These are phyloP conservation scores for Trichoderma arundinaceum DNA, from an alignment of 2,329 filamentous ascomycete genomes.

Conservation along the genomic window DNA sequence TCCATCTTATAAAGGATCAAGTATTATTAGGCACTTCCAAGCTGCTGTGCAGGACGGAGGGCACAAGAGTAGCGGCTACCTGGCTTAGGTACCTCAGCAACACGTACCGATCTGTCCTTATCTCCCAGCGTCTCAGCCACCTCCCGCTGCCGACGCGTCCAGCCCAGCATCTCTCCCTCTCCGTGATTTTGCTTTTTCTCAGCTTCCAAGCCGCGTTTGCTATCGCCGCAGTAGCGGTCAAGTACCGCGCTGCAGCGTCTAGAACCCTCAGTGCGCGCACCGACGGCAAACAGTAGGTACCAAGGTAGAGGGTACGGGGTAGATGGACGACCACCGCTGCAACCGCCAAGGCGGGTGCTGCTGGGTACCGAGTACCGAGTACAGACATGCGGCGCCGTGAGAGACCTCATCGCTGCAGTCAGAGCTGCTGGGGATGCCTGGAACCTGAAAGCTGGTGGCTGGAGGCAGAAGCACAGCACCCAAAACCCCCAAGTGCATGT, in stretches of 20 bases:
- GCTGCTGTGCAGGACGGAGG: background rate
- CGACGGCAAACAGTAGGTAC: background rate
- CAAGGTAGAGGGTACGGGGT: too few relatives aligned
- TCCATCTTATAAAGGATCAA: constrained; percentile 26
- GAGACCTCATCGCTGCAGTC: background rate
- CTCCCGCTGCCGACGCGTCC: constrained; percentile 28
- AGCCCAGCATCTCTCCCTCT: background rate
- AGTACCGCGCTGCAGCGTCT: background rate
- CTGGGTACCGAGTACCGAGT: constrained; percentile 8
- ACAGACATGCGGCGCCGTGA: background rate
- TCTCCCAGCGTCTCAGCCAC: constrained; percentile 30
- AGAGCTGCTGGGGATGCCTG: constrained; percentile 1
- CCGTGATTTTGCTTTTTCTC: constrained; percentile 4
- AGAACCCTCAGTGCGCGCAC: background rate
- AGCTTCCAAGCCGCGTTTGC: background rate
- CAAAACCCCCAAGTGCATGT: too few relatives aligned
- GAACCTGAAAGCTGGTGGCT: constrained; percentile 9
- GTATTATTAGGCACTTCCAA: constrained; percentile 13
- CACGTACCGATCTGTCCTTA: constrained; percentile 15
- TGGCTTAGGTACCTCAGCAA: background rate
- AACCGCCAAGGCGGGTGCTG: background rate
- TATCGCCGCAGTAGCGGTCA: constrained; percentile 7
- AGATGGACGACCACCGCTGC: background rate
- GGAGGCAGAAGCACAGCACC: background rate
- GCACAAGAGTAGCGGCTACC: constrained; percentile 16